Evolutionary conservation across 257 asterid genomes (phyloP), one percentile per base, ranked within the genome.

Genomic region (Echites panduratus): DNA sequence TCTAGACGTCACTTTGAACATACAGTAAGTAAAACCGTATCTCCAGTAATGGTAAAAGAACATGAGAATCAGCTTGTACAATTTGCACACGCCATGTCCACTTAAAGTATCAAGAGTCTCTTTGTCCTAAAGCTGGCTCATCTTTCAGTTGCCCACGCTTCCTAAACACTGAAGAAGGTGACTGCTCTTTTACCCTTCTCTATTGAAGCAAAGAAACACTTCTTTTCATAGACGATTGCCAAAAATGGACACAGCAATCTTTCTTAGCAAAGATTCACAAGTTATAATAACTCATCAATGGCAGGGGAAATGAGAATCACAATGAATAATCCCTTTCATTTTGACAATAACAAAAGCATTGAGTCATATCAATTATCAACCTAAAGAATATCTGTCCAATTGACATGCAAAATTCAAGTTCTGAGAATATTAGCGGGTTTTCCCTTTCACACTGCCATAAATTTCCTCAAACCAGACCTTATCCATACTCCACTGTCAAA

Each of bases 341-440:
- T 7, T 64, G 26, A 73, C 52, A 35, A 63, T 13, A 63, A 48
- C 29, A 4, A 44, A 49, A 17, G 11, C 12, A 6, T 29, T 5
- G 11, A 43, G 52, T 32, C n/a, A 14, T 29, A 70, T 11, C 59
- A 62, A 61, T 19, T 32, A 32, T 32, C 45, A 41, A 5, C 45
- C n/a, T 35, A 73, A 71, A 56, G 76, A 19, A 73, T 10, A 47
- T 26, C 70, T 45, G 40, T 61, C 69, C 50, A 59, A 59, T 72
- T 40, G n/a, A 52, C 29, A 14, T 45, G 47, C 38, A 62, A 20
- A 5, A 13, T 53, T 66, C 54, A 41, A 67, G 52, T 26, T 67
- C 8, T 4, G n/a, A 9, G 53, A 29, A 4, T 11, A 11, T 12
- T 44, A 29, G 20, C 1, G 35, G 44, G 64, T 43, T 35, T 32